Evolutionary conservation across 78 protist species (phyloP).

Genomic region (Polysphondylium violaceum): DNA sequence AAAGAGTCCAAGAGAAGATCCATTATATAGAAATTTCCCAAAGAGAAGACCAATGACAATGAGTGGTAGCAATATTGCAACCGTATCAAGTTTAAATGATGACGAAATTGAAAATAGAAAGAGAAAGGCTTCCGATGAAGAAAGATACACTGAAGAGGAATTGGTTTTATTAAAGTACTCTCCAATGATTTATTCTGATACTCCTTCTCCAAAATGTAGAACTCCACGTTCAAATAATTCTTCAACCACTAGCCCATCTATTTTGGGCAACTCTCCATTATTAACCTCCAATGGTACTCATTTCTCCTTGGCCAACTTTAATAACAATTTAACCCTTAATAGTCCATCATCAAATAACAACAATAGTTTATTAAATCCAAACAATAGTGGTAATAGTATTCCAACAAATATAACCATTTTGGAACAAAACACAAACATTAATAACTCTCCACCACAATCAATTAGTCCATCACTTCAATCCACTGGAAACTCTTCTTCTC

Average conservation of each 20-base stretch:
- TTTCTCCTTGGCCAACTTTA: slow-evolving; percentile 46
- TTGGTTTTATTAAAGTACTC: slow-evolving; percentile 48
- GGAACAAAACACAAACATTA: not conserved
- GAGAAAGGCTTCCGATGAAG: slow-evolving; percentile 64
- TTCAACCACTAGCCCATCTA: slow-evolving; percentile 39
- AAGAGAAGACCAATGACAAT: slow-evolving; percentile 11
- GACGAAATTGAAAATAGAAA: slow-evolving; percentile 40
- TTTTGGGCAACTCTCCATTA: slow-evolving; percentile 46
- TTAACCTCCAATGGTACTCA: slow-evolving; percentile 39
- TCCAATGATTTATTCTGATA: slow-evolving; percentile 71
- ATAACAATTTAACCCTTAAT: slow-evolving; percentile 32
- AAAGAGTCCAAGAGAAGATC: slow-evolving; percentile 71
- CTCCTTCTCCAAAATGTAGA: slow-evolving; percentile 75
- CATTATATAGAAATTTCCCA: slow-evolving; percentile 75
- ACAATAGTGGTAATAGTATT: not conserved
- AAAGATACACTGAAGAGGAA: slow-evolving; percentile 39
- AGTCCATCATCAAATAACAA: not conserved
- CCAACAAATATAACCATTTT: not conserved
- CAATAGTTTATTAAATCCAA: no score
- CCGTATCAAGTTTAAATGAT: not conserved
- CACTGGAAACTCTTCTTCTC: not conserved
- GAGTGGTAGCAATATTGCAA: not conserved
- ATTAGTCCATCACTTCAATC: slow-evolving; percentile 19
- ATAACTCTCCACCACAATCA: slow-evolving; percentile 12
- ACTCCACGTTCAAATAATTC: slow-evolving; percentile 60